Evolutionary conservation across 768 basidiomycete genomes (phyloP).

Genomic region (Candolleomyces aberdarensis): DNA sequence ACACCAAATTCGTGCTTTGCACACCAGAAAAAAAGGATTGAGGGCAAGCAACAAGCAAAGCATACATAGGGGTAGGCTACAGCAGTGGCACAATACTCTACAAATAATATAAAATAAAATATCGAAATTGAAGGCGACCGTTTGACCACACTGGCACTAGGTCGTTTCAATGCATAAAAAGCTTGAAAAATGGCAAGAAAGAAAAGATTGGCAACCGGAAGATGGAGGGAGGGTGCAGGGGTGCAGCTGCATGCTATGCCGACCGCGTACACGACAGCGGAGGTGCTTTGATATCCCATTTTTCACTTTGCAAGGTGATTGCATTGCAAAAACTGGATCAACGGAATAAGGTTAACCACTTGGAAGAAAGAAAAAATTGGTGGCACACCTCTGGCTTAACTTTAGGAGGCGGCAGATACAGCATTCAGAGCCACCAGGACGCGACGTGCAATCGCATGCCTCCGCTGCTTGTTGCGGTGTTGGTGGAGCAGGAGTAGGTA

Average conservation of each 20-base stretch:
- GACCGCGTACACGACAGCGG: neutral
- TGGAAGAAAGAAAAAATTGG: neutral
- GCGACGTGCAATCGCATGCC: neutral
- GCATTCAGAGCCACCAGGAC: neutral
- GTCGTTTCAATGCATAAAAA: neutral
- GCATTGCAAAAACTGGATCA: neutral
- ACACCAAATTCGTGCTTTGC: neutral
- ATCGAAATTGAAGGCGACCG: neutral
- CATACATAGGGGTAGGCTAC: neutral
- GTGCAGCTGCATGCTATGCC: neutral
- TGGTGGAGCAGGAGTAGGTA: neutral
- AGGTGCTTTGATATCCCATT: neutral
- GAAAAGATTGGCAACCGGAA: neutral
- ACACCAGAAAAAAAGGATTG: neutral
- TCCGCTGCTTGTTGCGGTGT: neutral
- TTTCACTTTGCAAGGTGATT: neutral
- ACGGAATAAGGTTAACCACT: neutral
- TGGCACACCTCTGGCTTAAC: slow-evolving; percentile 2
- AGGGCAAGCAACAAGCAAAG: neutral
- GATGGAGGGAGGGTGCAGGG: neutral
- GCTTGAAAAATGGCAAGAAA: neutral
- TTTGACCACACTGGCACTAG: slow-evolving; percentile 2
- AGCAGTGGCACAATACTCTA: neutral
- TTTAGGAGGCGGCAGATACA: neutral
- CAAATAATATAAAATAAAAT: neutral